Percentiles rank a stretch among this genome's conserved stretches.
Evolutionary conservation across 306 rosid genomes (phyloP).

Genomic region (Medicago truncatula): MtrunA17r5.0-ANR NC_053044.1:33117501-33118000

Average conservation of each 20-base stretch:
- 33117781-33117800: constrained; percentile 44
- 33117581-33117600: not conserved
- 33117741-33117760: constrained; percentile 25
- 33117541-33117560: not conserved
- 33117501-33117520: not conserved
- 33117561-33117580: constrained; percentile 4
- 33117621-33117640: not conserved
- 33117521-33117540: not conserved
- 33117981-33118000: no score
- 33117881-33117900: constrained; percentile 12
- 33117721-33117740: not conserved
- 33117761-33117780: constrained; percentile 26
- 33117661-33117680: not conserved
- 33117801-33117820: not conserved
- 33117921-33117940: not conserved
- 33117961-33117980: not conserved
- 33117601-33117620: not conserved
- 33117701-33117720: constrained; percentile 3
- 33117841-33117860: constrained; percentile 19
- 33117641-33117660: not conserved
- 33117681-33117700: constrained; percentile 41
- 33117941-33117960: not conserved
- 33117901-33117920: not conserved
- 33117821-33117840: not conserved
- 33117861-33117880: constrained; percentile 14